A percentile compares a stretch with the other conserved stretches of the same genome.
phyloP scores from a whole-genome alignment of 1,284 basidiomycete species.

The Naganishia sp. region DNA sequence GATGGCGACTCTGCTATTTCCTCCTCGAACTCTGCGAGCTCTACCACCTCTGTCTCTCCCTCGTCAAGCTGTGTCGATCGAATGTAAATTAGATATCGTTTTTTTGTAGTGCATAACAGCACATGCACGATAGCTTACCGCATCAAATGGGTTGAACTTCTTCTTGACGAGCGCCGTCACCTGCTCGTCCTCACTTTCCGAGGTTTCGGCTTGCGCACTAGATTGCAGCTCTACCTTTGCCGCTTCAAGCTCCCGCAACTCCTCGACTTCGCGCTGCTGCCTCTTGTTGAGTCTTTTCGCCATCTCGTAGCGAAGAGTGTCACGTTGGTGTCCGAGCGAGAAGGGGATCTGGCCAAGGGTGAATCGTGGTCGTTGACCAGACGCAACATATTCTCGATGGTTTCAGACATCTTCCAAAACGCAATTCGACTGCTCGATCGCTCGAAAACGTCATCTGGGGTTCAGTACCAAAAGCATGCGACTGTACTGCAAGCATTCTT shows the following conservation, averaged over 20 bases:
- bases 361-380: background rate
- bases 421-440: constrained; percentile 1
- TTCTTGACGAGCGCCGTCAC: constrained; percentile 36
- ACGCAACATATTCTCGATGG: background rate
- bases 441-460: constrained; percentile 19
- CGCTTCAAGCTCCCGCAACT: constrained; percentile 55
- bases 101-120: constrained; percentile 2
- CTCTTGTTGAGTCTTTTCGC: constrained; percentile 67
- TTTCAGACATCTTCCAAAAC: background rate
- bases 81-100: background rate
- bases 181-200: constrained; percentile 45
- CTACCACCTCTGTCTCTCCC: constrained; percentile 38
- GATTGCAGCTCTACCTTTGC: constrained; percentile 37
- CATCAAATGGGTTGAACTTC: constrained; percentile 58
- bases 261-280: constrained; percentile 79
- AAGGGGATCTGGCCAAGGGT: no score
- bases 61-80: constrained; percentile 40
- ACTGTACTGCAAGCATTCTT: no score
- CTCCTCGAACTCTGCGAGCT: constrained; percentile 45
- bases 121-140: constrained; percentile 55
- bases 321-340: background rate
- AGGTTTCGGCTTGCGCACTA: constrained; percentile 42
- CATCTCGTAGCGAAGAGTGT: constrained; percentile 41
- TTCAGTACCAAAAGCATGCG: no score
- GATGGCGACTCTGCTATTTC: constrained; percentile 53